Evolutionary conservation across 208 protist species (phyloP).

Genomic region (Trypanosoma avium): DNA sequence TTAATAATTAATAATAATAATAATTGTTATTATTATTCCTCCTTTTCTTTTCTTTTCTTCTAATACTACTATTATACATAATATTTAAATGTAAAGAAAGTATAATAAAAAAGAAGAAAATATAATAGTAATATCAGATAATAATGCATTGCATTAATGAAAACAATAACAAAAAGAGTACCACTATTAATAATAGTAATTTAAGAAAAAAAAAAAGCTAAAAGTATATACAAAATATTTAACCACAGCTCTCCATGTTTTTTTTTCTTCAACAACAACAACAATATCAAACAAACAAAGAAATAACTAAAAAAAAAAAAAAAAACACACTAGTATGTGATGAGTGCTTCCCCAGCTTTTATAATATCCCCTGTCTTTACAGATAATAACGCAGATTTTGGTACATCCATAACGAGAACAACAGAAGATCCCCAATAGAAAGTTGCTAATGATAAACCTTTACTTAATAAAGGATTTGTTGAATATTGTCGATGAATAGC

Average conservation of each 20-base stretch:
- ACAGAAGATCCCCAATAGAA: constrained; percentile 90
- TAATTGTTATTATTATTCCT: no score
- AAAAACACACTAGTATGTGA: constrained; percentile 25
- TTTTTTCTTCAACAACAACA: no score
- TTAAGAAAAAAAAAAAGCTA: constrained; percentile 12
- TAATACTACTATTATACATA: neutral
- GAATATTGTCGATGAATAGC: constrained; percentile 54
- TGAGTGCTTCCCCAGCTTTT: constrained; percentile 65
- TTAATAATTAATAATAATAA: neutral
- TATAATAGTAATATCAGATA: neutral
- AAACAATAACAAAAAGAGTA: neutral
- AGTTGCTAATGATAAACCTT: constrained; percentile 46
- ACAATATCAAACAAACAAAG: constrained; percentile 1
- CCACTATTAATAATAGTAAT: constrained; percentile 5
- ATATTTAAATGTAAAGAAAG: neutral
- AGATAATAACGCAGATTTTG: constrained; percentile 35
- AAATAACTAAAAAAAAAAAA: constrained; percentile 11
- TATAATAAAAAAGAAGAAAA: constrained; percentile 3
- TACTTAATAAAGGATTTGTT: constrained; percentile 32
- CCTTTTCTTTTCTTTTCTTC: neutral
- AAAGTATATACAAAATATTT: constrained; percentile 1
- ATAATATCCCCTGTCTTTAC: constrained; percentile 48
- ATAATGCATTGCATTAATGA: no score
- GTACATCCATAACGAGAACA: constrained; percentile 78
- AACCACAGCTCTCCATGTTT: no score